Conservation (phyloP, 345 rosid genomes). For the Eucalyptus viminalis region DNA sequence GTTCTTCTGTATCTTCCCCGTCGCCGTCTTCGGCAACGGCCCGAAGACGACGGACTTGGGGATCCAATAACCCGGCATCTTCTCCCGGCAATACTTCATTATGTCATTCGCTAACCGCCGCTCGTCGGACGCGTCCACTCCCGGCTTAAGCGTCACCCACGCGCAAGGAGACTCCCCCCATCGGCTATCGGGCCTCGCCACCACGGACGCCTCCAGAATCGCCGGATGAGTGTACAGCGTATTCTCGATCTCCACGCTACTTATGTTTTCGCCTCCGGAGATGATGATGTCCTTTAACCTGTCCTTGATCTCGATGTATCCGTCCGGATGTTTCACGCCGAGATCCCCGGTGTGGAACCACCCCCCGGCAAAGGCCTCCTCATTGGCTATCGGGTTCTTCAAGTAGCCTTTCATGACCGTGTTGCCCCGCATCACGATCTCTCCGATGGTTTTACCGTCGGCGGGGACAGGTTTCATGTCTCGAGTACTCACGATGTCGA, state of each 20-base stretch:
- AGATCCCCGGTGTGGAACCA: not conserved
- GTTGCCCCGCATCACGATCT: not conserved
- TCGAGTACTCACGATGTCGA: constrained; percentile 27
- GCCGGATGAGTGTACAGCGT: not conserved
- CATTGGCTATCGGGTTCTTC: not conserved
- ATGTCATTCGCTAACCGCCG: not conserved
- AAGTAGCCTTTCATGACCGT: not conserved
- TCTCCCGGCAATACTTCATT: not conserved
- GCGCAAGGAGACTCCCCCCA: constrained; percentile 4
- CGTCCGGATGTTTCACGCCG: not conserved
- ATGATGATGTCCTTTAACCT: constrained; percentile 5
- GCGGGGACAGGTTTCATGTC: not conserved
- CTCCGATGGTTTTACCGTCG: not conserved
- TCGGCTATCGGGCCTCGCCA: not conserved
- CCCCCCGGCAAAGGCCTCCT: not conserved
- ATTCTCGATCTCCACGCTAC: not conserved
- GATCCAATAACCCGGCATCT: not conserved
- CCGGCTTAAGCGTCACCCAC: not conserved
- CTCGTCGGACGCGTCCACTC: not conserved
- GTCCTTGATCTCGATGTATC: constrained; percentile 1
- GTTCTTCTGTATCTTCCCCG: not conserved
- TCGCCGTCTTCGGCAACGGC: not conserved
- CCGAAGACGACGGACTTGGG: not conserved
- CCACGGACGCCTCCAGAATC: not conserved
- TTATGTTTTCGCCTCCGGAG: not conserved